Percentiles rank a stretch among this genome's conserved stretches.
Conservation (phyloP, 208 protist species). For the Leishmania turanica region DNA sequence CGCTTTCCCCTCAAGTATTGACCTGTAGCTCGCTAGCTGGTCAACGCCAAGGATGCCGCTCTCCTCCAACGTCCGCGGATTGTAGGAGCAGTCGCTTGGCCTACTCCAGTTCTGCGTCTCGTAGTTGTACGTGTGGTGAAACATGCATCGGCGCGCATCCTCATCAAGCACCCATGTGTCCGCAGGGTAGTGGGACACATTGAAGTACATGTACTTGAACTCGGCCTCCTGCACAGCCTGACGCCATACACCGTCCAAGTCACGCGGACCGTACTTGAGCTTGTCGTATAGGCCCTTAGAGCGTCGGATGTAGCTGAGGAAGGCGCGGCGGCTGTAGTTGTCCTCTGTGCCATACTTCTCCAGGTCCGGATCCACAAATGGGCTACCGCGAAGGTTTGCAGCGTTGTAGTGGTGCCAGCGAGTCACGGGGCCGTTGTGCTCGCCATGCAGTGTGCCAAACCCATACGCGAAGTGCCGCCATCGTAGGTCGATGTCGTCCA, state of each 20-base stretch:
- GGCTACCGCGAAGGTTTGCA: constrained; percentile 22
- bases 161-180: constrained; percentile 42
- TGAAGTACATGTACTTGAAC: constrained; percentile 22
- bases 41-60: constrained; percentile 28
- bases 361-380: neutral
- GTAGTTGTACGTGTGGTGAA: constrained; percentile 28
- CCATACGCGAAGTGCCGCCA: constrained; percentile 28
- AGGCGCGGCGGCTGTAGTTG: constrained; percentile 30
- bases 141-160: constrained; percentile 19
- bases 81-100: constrained; percentile 15
- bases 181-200: constrained; percentile 25
- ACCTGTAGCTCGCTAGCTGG: constrained; percentile 14
- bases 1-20: too few species aligned
- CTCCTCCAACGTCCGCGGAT: constrained; percentile 8
- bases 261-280: constrained; percentile 26
- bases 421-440: neutral
- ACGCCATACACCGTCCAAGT: constrained; percentile 15
- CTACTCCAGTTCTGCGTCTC: constrained; percentile 1
- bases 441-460: neutral
- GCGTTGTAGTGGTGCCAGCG: constrained; percentile 35
- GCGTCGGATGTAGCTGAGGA: constrained; percentile 10
- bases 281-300: constrained; percentile 11
- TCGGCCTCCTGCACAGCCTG: constrained; percentile 8
- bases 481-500: constrained; percentile 44
- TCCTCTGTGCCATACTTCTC: constrained; percentile 26